Percentiles rank a stretch among this genome's conserved stretches.
Conservation (phyloP, 2,329 filamentous ascomycete species). For the Talaromyces amestolkiae region DNA sequence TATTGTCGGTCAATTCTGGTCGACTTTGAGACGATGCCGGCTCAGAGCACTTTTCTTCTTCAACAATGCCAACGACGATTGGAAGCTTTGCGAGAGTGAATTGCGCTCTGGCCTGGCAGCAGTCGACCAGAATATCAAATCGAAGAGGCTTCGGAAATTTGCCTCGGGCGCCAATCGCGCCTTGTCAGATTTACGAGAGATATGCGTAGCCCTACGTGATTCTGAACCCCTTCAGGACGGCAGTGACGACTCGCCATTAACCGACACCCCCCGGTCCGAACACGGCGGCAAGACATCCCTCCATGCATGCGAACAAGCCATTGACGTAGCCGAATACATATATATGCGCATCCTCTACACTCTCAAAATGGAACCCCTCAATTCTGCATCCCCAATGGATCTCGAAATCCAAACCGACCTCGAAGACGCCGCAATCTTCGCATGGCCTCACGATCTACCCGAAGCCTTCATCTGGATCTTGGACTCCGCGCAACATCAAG, state of each 20-base stretch:
- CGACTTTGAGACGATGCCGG: background rate
- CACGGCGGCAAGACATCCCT: background rate
- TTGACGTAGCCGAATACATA: background rate
- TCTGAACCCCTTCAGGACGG: background rate
- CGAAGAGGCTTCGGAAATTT: background rate
- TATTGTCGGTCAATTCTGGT: background rate
- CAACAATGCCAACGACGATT: slow-evolving; percentile 10
- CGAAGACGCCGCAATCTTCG: background rate
- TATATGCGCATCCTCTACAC: background rate
- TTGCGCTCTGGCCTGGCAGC: background rate
- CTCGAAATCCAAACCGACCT: background rate
- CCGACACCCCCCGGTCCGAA: background rate
- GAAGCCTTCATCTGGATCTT: background rate
- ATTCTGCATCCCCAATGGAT: background rate
- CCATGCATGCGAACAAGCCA: background rate
- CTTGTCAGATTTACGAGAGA: background rate
- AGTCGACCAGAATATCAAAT: background rate
- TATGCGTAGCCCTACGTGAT: background rate
- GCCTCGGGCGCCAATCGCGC: background rate
- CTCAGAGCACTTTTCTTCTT: background rate
- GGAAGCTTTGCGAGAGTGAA: slow-evolving; percentile 2
- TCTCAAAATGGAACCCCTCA: background rate
- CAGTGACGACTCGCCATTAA: background rate
- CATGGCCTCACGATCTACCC: background rate
- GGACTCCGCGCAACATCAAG: background rate